Conservation (phyloP, 129 eudicot species). For the Saussurea involucrata region DNA sequence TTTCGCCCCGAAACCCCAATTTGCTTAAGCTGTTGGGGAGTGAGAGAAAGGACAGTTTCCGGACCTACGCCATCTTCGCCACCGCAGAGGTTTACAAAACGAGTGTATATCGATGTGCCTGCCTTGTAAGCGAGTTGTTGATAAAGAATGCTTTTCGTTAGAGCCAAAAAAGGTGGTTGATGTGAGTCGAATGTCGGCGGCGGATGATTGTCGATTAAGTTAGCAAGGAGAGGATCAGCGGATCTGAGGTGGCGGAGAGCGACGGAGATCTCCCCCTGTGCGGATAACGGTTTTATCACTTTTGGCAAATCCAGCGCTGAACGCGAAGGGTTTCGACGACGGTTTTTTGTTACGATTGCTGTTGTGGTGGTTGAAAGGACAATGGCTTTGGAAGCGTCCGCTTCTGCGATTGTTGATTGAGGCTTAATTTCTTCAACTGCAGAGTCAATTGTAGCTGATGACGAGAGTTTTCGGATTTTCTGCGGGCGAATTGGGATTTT, state of each 20-base stretch:
- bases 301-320: slow-evolving; percentile 26
- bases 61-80: slow-evolving; percentile 64
- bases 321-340: slow-evolving; percentile 47
- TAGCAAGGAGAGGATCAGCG: slow-evolving; percentile 58
- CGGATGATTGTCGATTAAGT: slow-evolving; percentile 53
- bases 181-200: slow-evolving; percentile 67
- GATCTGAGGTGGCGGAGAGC: slow-evolving; percentile 65
- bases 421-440: background rate
- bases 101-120: slow-evolving; percentile 69
- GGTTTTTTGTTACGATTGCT: slow-evolving; percentile 21
- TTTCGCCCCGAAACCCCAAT: slow-evolving; percentile 89
- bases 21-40: slow-evolving; percentile 69
- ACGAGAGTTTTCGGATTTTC: slow-evolving; percentile 70
- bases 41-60: slow-evolving; percentile 51
- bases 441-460: slow-evolving; percentile 11
- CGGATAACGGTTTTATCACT: slow-evolving; percentile 49
- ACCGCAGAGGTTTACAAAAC: slow-evolving; percentile 74
- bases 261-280: slow-evolving; percentile 46
- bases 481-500: slow-evolving; percentile 94
- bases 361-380: slow-evolving; percentile 27
- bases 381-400: slow-evolving; percentile 33
- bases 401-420: slow-evolving; percentile 22
- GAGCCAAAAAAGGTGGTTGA: slow-evolving; percentile 65
- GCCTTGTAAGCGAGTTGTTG: slow-evolving; percentile 91
- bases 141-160: slow-evolving; percentile 68